These are phyloP conservation scores for Calvatia gigantea DNA, from an alignment of 768 basidiomycete species.

Conservation along the genomic window DNA sequence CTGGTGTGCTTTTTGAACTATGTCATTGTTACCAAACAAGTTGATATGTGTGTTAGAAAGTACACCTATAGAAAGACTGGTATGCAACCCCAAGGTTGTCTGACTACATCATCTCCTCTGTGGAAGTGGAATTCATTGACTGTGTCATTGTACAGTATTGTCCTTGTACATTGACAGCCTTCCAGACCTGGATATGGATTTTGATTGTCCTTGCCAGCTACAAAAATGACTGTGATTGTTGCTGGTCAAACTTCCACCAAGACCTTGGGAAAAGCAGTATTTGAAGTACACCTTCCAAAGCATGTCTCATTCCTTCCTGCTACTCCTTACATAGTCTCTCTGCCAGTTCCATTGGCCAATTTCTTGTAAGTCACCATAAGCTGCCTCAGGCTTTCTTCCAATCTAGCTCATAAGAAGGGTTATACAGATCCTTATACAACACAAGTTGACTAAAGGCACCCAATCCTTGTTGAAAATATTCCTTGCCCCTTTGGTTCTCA, in stretches of 20 bases:
- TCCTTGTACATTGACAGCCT: conserved; percentile 61
- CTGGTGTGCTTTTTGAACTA: conserved; percentile 37
- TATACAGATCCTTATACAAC: conserved; percentile 92
- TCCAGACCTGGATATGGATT: not conserved
- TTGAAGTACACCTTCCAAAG: conserved; percentile 80
- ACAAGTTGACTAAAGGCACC: conserved; percentile 74
- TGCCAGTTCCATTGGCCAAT: conserved; percentile 85
- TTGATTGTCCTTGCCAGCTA: conserved; percentile 48
- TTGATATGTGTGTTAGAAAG: conserved; percentile 31
- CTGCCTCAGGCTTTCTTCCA: not conserved
- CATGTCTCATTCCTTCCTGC: conserved; percentile 91
- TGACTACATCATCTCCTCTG: conserved; percentile 95
- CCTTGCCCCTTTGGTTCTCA: conserved; percentile 77
- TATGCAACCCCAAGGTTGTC: conserved; percentile 85
- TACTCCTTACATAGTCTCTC: conserved; percentile 95
- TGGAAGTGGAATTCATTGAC: conserved; percentile 87
- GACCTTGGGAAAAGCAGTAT: conserved; percentile 86
- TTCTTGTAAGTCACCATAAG: conserved; percentile 54
- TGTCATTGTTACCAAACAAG: not conserved
- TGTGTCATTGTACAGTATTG: conserved; percentile 85
- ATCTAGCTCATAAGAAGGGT: no score
- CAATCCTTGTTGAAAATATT: conserved; percentile 77
- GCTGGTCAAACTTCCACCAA: conserved; percentile 97
- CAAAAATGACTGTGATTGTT: conserved; percentile 88
- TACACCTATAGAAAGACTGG: conserved; percentile 73